A percentile compares a stretch with the other conserved stretches of the same genome.
phyloP scores from a whole-genome alignment of 768 basidiomycete genomes.

The Suillus fuscotomentosus region DNA sequence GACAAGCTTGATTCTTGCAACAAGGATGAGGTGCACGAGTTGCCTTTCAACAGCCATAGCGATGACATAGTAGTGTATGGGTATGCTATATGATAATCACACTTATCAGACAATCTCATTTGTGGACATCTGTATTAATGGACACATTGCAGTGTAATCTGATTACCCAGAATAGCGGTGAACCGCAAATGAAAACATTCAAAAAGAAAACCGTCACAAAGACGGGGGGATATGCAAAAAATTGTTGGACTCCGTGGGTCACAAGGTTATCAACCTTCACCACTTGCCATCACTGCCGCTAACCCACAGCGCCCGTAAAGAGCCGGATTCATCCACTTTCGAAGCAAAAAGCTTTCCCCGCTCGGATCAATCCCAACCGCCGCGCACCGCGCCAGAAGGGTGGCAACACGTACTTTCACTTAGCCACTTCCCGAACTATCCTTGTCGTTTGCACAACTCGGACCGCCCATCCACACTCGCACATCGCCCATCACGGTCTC shows the following conservation, averaged over 20 bases:
- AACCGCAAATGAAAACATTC: neutral
- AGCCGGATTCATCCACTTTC: conserved; percentile 36
- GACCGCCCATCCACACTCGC: conserved; percentile 22
- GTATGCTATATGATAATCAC: neutral
- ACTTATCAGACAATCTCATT: neutral
- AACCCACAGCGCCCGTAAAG: conserved; percentile 18
- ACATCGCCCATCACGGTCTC: conserved; percentile 19
- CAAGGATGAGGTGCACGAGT: neutral
- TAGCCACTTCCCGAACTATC: conserved; percentile 32
- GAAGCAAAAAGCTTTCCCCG: conserved; percentile 43
- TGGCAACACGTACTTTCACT: conserved; percentile 32
- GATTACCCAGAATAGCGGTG: neutral
- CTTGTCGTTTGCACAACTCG: conserved; percentile 33
- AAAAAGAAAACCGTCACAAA: conserved; percentile 17
- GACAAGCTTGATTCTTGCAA: neutral
- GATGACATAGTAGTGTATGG: neutral
- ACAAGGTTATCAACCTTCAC: conserved; percentile 29
- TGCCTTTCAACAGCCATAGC: neutral
- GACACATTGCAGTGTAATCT: neutral
- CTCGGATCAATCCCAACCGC: conserved; percentile 19
- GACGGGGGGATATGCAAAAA: conserved; percentile 26
- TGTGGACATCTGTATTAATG: neutral
- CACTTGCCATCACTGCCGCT: conserved; percentile 18
- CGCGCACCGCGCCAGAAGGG: conserved; percentile 23
- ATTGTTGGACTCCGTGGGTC: conserved; percentile 29